These are phyloP conservation scores for Penicillium sp. DNA, from an alignment of 2,329 filamentous ascomycete genomes.

Conservation along the genomic window DNA sequence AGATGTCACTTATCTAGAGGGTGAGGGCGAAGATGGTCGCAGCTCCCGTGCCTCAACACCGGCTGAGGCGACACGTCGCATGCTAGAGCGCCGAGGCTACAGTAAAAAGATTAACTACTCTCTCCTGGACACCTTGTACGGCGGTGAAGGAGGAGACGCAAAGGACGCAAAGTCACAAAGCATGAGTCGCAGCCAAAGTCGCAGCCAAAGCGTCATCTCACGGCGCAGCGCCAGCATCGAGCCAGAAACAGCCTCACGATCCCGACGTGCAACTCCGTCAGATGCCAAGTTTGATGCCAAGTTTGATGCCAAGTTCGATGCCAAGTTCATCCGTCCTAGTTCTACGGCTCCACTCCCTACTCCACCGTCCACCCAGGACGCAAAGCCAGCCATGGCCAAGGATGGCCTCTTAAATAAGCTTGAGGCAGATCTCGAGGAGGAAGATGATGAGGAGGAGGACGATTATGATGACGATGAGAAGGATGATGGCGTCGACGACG, in stretches of 20 bases:
- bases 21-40: slow-evolving; percentile 59
- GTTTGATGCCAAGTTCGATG: slow-evolving; percentile 18
- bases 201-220: slow-evolving; percentile 36
- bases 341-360: slow-evolving; percentile 2
- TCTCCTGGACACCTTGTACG: slow-evolving; percentile 42
- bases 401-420: neutral
- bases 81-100: slow-evolving; percentile 66
- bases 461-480: slow-evolving; percentile 34
- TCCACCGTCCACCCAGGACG: neutral
- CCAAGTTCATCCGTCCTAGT: slow-evolving; percentile 18
- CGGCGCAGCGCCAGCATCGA: slow-evolving; percentile 32
- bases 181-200: slow-evolving; percentile 34
- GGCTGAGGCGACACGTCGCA: slow-evolving; percentile 66
- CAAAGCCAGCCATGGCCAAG: neutral
- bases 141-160: slow-evolving; percentile 35
- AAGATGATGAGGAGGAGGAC: slow-evolving; percentile 31
- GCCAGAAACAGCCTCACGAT: slow-evolving; percentile 19
- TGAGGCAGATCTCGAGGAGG: slow-evolving; percentile 15
- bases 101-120: slow-evolving; percentile 74
- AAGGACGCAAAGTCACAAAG: slow-evolving; percentile 34
- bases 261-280: slow-evolving; percentile 18
- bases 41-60: slow-evolving; percentile 66
- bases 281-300: slow-evolving; percentile 21
- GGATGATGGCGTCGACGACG: slow-evolving; percentile 35
- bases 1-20: slow-evolving; percentile 47